Evolutionary conservation across 306 rosid genomes (phyloP), one percentile per base, ranked within the genome.

Genomic region (Glycine latifolia): DNA sequence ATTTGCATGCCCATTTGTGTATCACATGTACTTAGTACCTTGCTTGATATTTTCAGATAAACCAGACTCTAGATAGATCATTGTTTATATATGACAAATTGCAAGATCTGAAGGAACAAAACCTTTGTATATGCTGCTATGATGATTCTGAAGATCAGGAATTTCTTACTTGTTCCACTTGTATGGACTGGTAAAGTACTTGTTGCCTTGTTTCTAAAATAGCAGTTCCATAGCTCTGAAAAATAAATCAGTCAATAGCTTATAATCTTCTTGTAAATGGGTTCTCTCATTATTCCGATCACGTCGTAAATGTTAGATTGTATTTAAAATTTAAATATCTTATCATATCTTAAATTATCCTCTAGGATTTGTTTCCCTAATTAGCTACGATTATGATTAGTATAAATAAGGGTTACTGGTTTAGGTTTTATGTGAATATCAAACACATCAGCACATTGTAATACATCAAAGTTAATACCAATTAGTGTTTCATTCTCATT

Each of bases 171-270:
- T 95, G 98, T 81, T 89, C 93, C 63, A 78, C 85, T 52, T 95
- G 99, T 88, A 85, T 87, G 91, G 88, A 88, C 85, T 59, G 99
- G 98, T 93, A 93, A 83, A 78, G 78, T 74, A 84, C 81, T 85
- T 84, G 33, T 79, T 78, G 47, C 68, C 58, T 49, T 86, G 79
- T 76, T 79, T 78, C 68, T 62, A 79, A 76, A 48, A 61, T 20
- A 26, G 44, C 11, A 46, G 47, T 79, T 70, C 59, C 53, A 39
- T 73, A 71, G 47, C 70, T 69, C 17, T 63, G 53, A 76, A 68
- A 26, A 47, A 50, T 35, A n/a, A 63, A 79, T 58, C 61, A 56
- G 78, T 15, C 20, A 77, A 14, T 53, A 44, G 59, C 58, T 37
- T 39, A 52, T 72, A 12, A 41, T 78, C 83, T 79, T 67, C 71